Percentiles rank a stretch among this genome's conserved stretches.
phyloP scores from a whole-genome alignment of 2,329 filamentous ascomycete species.

The Apiospora arundinis region DNA sequence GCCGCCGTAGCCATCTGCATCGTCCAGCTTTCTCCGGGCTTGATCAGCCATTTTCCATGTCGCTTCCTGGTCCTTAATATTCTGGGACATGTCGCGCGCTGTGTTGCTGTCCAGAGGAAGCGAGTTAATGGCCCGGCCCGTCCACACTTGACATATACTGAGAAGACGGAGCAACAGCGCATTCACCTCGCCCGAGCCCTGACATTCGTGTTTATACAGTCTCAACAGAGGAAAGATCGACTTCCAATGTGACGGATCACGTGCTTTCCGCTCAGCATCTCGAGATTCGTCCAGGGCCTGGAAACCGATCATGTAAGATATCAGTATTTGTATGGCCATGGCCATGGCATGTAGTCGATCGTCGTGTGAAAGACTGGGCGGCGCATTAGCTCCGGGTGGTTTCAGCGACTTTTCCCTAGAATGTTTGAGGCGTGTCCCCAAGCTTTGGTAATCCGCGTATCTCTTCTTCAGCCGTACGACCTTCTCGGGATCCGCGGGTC shows the following conservation, averaged over 20 bases:
- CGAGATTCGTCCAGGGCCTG: conserved; percentile 54
- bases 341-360: conserved; percentile 38
- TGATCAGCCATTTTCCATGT: conserved; percentile 37
- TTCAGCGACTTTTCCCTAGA: conserved; percentile 55
- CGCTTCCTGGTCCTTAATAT: conserved; percentile 37
- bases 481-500: conserved; percentile 38
- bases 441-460: conserved; percentile 43
- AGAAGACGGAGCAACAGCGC: conserved; percentile 40
- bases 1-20: conserved; percentile 33
- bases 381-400: conserved; percentile 24
- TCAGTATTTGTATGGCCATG: conserved; percentile 38
- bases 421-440: conserved; percentile 62
- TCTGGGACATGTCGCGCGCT: conserved; percentile 31
- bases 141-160: conserved; percentile 35
- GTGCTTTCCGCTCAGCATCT: conserved; percentile 49
- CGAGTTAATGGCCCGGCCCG: conserved; percentile 35
- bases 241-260: conserved; percentile 43
- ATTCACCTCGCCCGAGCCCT: conserved; percentile 29
- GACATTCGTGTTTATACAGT: conserved; percentile 35
- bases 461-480: conserved; percentile 43
- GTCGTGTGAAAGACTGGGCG: conserved; percentile 29
- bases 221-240: conserved; percentile 35
- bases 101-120: conserved; percentile 31
- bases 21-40: conserved; percentile 35
- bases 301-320: conserved; percentile 59